Conservation (phyloP, 768 basidiomycete genomes). For the Hirschioporus abietinus region DNA sequence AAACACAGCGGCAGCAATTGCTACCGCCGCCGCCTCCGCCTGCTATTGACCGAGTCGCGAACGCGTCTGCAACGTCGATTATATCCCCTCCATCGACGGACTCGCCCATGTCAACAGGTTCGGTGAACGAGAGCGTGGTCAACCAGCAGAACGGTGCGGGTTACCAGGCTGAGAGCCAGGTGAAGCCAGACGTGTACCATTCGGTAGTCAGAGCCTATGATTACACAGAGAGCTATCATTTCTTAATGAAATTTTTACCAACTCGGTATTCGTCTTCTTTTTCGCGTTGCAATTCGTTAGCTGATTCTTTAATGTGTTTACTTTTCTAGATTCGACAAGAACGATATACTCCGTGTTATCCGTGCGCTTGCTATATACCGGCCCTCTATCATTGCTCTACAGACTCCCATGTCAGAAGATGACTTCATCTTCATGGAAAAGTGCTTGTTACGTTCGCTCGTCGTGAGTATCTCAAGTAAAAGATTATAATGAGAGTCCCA, state of each 20-base stretch:
- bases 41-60: conserved; percentile 15
- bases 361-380: conserved; percentile 92
- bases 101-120: conserved; percentile 2
- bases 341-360: conserved; percentile 90
- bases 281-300: background rate
- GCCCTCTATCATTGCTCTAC: conserved; percentile 94
- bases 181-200: conserved; percentile 44
- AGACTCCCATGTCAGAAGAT: conserved; percentile 95
- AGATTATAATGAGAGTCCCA: background rate
- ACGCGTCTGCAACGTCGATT: background rate
- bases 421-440: conserved; percentile 96
- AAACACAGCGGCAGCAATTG: conserved; percentile 25
- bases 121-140: conserved; percentile 25
- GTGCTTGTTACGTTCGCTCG: conserved; percentile 88
- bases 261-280: conserved; percentile 43
- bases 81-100: conserved; percentile 9
- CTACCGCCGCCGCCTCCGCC: conserved; percentile 25
- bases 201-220: conserved; percentile 76
- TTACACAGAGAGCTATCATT: conserved; percentile 95
- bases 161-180: background rate
- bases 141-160: conserved; percentile 16
- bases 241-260: conserved; percentile 90
- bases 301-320: background rate
- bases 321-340: conserved; percentile 80
- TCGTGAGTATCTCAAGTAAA: conserved; percentile 44